These are phyloP conservation scores for Nothophytophthora sp. DNA, from an alignment of 352 stramenopile genomes.

Conservation along the genomic window DNA sequence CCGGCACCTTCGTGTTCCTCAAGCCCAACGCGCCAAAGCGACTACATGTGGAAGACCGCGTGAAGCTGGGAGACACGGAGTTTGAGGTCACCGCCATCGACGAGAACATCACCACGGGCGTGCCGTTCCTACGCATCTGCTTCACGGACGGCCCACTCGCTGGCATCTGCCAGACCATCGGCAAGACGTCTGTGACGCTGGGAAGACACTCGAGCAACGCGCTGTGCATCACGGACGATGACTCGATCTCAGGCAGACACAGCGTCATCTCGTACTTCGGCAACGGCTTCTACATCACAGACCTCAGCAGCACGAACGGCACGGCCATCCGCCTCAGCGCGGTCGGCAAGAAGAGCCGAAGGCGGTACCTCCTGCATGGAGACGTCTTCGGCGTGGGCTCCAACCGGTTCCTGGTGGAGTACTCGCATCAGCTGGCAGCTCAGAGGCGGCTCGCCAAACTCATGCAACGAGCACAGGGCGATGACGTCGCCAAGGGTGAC, in stretches of 20 bases:
- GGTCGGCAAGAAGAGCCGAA: conserved; percentile 55
- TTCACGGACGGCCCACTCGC: conserved; percentile 79
- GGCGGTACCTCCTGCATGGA: conserved; percentile 67
- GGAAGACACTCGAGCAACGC: conserved; percentile 74
- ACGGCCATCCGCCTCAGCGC: conserved; percentile 74
- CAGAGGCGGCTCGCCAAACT: conserved; percentile 26
- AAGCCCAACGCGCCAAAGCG: conserved; percentile 72
- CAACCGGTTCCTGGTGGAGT: conserved; percentile 85
- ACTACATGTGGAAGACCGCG: conserved; percentile 63
- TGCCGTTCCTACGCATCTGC: conserved; percentile 71
- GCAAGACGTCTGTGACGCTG: conserved; percentile 72
- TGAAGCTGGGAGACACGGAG: conserved; percentile 82
- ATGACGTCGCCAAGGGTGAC: conserved; percentile 11
- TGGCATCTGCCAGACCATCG: conserved; percentile 77
- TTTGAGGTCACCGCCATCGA: conserved; percentile 81
- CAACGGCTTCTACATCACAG: conserved; percentile 86
- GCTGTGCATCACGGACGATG: conserved; percentile 82
- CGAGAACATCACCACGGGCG: conserved; percentile 59
- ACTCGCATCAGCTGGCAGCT: conserved; percentile 60
- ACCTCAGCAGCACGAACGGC: conserved; percentile 83
- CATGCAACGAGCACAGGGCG: conserved; percentile 21
- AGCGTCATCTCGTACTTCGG: conserved; percentile 70
- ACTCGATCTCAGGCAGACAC: conserved; percentile 78
- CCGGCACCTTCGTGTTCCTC: conserved; percentile 81
- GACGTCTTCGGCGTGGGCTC: conserved; percentile 86